These are phyloP conservation scores for Cytospora mali DNA, from an alignment of 2,329 filamentous ascomycete species.

Conservation along the genomic window DNA sequence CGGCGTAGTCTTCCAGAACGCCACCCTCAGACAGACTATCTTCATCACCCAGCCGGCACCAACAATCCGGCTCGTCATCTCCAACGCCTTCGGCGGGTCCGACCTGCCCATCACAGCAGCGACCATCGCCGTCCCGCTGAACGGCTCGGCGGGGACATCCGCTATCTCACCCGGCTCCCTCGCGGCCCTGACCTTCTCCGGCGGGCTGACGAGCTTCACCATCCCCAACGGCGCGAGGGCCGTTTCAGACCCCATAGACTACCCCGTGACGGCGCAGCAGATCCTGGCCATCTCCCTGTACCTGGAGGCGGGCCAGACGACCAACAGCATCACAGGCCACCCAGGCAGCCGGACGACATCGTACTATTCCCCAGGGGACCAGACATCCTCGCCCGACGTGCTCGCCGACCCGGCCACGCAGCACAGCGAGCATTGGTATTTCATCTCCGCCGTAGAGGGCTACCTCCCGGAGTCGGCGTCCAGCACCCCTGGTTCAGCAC, in stretches of 20 bases:
- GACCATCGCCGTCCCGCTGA: conserved; percentile 55
- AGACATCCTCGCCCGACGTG: conserved; percentile 47
- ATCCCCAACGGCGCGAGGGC: conserved; percentile 58
- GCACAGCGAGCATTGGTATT: conserved; percentile 57
- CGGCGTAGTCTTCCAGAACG: conserved; percentile 56
- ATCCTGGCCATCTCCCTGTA: conserved; percentile 61
- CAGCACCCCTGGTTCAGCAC: conserved; percentile 41
- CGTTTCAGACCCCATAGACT: conserved; percentile 60
- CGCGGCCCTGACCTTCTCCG: conserved; percentile 58
- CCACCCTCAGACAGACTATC: conserved; percentile 64
- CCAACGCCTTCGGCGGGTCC: conserved; percentile 62
- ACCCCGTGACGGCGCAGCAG: conserved; percentile 50
- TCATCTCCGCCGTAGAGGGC: conserved; percentile 60
- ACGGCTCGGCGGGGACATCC: conserved; percentile 51
- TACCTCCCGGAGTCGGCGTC: conserved; percentile 42
- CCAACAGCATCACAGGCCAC: conserved; percentile 60
- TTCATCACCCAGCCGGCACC: conserved; percentile 55
- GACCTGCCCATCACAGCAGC: conserved; percentile 60
- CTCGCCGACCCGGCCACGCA: conserved; percentile 29
- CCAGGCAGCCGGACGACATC: conserved; percentile 62
- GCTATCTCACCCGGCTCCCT: conserved; percentile 51
- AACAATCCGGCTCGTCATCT: conserved; percentile 60
- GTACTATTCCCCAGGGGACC: conserved; percentile 57
- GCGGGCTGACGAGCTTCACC: conserved; percentile 47
- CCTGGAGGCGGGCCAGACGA: conserved; percentile 56